Conservation (phyloP, 2,329 filamentous ascomycete species). For the Westerdykella sp. region DNA sequence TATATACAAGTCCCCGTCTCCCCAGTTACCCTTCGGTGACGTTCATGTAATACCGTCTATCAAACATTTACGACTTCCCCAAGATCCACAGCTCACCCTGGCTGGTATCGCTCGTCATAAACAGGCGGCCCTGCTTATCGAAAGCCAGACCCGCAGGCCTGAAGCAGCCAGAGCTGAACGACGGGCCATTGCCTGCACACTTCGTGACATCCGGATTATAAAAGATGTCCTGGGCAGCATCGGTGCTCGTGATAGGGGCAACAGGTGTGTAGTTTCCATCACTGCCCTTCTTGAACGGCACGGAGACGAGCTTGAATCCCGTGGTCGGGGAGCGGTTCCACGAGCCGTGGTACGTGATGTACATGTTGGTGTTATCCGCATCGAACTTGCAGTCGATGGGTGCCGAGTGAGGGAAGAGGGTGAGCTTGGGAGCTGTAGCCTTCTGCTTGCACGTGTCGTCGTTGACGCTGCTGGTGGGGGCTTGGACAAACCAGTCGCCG, state of each 20-base stretch:
- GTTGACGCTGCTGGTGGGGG: conserved; percentile 37
- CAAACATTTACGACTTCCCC: conserved; percentile 19
- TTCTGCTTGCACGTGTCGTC: conserved; percentile 42
- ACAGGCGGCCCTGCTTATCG: conserved; percentile 49
- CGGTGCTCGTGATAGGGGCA: conserved; percentile 42
- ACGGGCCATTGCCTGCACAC: conserved; percentile 44
- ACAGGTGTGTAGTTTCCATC: conserved; percentile 38
- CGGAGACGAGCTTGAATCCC: conserved; percentile 46
- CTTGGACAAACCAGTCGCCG: conserved; percentile 33
- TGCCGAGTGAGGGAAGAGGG: conserved; percentile 59
- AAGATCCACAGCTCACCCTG: conserved; percentile 30
- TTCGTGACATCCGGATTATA: conserved; percentile 47
- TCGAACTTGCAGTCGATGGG: conserved; percentile 66
- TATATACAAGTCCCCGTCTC: too few species aligned
- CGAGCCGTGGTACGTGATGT: conserved; percentile 64
- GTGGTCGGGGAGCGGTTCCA: conserved; percentile 51
- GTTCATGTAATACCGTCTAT: background rate
- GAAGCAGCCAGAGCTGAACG: conserved; percentile 46
- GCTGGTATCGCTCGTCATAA: conserved; percentile 51
- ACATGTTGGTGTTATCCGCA: conserved; percentile 51
- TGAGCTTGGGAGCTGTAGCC: conserved; percentile 44
- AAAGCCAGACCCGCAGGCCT: conserved; percentile 54
- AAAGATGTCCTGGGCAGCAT: conserved; percentile 50
- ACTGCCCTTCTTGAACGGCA: conserved; percentile 37
- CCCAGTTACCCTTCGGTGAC: too few species aligned